These are phyloP conservation scores for Penicillium desertorum DNA, from an alignment of 495 filamentous ascomycete genomes.

Conservation along the genomic window DNA sequence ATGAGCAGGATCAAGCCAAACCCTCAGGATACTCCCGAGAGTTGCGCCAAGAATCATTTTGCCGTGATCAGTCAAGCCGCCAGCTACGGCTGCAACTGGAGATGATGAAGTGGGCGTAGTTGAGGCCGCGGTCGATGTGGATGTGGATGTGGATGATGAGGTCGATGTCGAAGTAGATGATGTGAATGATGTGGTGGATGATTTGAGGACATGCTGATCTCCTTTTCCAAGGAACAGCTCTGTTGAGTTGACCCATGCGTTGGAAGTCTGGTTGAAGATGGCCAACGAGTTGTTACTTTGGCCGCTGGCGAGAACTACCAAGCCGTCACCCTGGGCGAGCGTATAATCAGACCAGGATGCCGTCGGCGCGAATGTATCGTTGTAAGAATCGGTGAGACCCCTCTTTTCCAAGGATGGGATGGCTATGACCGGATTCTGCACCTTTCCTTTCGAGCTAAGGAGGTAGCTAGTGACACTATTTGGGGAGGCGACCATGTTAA, in stretches of 20 bases:
- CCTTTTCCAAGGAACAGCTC: slow-evolving; percentile 57
- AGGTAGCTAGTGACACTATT: slow-evolving; percentile 71
- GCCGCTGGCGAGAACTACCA: slow-evolving; percentile 79
- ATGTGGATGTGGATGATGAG: slow-evolving; percentile 43
- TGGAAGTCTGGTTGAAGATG: slow-evolving; percentile 78
- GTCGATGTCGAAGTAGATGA: slow-evolving; percentile 43
- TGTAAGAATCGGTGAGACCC: slow-evolving; percentile 69
- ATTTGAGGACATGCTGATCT: slow-evolving; percentile 37
- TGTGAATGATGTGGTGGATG: slow-evolving; percentile 36
- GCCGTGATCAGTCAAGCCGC: slow-evolving; percentile 45
- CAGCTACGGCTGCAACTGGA: slow-evolving; percentile 31
- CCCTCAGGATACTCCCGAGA: slow-evolving; percentile 74
- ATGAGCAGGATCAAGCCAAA: slow-evolving; percentile 66
- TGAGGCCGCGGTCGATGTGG: slow-evolving; percentile 32
- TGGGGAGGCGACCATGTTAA: slow-evolving; percentile 74
- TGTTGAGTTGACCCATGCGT: slow-evolving; percentile 79
- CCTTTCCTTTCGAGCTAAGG: slow-evolving; percentile 45
- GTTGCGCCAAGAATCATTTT: slow-evolving; percentile 68
- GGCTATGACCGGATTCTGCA: slow-evolving; percentile 34
- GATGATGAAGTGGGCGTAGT: slow-evolving; percentile 35
- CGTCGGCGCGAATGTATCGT: slow-evolving; percentile 67
- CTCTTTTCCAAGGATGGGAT: slow-evolving; percentile 41
- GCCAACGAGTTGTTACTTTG: slow-evolving; percentile 57
- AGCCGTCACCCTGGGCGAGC: slow-evolving; percentile 55
- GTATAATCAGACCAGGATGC: slow-evolving; percentile 61